Evolutionary conservation across 2,329 filamentous ascomycete species (phyloP).

Genomic region (Daldinia sp.): DNA sequence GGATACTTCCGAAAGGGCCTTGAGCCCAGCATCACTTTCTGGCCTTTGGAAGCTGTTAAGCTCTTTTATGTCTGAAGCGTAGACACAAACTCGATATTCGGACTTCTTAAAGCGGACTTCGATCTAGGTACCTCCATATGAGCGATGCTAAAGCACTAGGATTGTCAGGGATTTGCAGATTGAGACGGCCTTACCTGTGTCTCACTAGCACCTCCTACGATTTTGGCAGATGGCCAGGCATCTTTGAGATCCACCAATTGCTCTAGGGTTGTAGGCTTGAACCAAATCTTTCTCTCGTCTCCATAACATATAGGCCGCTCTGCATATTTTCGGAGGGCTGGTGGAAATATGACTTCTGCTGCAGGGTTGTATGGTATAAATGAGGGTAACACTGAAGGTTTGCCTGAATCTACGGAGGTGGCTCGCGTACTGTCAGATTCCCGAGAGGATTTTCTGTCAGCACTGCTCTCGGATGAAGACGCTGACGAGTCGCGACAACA

Average conservation of each 20-base stretch:
- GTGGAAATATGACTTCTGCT: constrained; percentile 93
- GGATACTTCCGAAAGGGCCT: constrained; percentile 27
- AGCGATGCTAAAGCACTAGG: constrained; percentile 14
- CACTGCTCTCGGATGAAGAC: constrained; percentile 73
- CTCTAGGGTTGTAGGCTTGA: constrained; percentile 82
- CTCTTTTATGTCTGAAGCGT: constrained; percentile 89
- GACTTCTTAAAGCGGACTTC: constrained; percentile 97
- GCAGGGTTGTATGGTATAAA: constrained; percentile 93
- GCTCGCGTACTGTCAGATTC: constrained; percentile 74
- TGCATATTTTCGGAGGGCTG: constrained; percentile 81
- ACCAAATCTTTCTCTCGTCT: constrained; percentile 93
- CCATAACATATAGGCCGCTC: constrained; percentile 85
- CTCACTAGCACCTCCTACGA: constrained; percentile 93
- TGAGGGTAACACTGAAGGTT: constrained; percentile 67
- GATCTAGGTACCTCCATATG: constrained; percentile 75
- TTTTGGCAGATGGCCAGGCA: constrained; percentile 83
- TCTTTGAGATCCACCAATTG: constrained; percentile 92
- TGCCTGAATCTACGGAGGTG: constrained; percentile 59
- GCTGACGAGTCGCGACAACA: constrained; percentile 55
- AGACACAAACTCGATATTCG: constrained; percentile 87
- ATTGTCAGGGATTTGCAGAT: not conserved
- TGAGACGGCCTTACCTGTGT: constrained; percentile 35
- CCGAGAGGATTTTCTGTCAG: constrained; percentile 64
- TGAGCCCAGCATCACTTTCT: constrained; percentile 80
- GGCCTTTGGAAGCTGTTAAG: constrained; percentile 81